Evolutionary conservation across 2,329 filamentous ascomycete species (phyloP).

Genomic region (Teratosphaeria epicoccoides): DNA sequence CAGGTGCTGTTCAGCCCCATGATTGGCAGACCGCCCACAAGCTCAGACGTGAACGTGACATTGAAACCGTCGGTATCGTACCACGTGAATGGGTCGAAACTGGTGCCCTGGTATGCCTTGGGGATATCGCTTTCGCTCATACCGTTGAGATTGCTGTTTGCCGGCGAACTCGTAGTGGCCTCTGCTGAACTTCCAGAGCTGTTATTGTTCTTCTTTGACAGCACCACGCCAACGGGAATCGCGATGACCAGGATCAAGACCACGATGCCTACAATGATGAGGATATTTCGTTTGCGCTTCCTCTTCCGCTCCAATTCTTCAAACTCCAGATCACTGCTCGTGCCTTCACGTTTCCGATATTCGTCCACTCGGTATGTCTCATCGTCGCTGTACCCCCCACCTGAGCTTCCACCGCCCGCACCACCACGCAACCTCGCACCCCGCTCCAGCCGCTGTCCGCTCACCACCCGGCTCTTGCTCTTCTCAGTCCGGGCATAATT

Average conservation of each 20-base stretch:
- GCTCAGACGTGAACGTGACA: conserved; percentile 77
- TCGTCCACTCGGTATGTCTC: conserved; percentile 31
- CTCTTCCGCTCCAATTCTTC: conserved; percentile 32
- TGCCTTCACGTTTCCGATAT: conserved; percentile 30
- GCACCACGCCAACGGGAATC: conserved; percentile 37
- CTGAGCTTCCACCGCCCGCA: conserved; percentile 3
- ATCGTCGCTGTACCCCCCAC: conserved; percentile 30
- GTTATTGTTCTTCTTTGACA: conserved; percentile 30
- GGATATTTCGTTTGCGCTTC: conserved; percentile 45
- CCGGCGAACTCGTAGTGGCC: conserved; percentile 20
- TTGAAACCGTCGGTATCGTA: conserved; percentile 86
- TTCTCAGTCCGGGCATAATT: not conserved
- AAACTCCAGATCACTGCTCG: conserved; percentile 26
- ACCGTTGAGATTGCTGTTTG: conserved; percentile 36
- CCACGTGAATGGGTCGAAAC: conserved; percentile 86
- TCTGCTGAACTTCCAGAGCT: conserved; percentile 15
- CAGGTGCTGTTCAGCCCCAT: conserved; percentile 81
- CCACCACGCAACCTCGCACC: conserved; percentile 7
- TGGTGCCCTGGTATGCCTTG: conserved; percentile 57
- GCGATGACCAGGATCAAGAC: conserved; percentile 36
- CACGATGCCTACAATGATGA: conserved; percentile 29
- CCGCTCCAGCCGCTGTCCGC: conserved; percentile 36
- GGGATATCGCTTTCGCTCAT: conserved; percentile 36
- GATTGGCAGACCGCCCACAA: conserved; percentile 74
- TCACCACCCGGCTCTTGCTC: conserved; percentile 32